A percentile compares a stretch with the other conserved stretches of the same genome.
These are phyloP conservation scores for Kodamaea kaohsiungensis DNA, from an alignment of 805 yeast species.

Conservation along the genomic window DNA sequence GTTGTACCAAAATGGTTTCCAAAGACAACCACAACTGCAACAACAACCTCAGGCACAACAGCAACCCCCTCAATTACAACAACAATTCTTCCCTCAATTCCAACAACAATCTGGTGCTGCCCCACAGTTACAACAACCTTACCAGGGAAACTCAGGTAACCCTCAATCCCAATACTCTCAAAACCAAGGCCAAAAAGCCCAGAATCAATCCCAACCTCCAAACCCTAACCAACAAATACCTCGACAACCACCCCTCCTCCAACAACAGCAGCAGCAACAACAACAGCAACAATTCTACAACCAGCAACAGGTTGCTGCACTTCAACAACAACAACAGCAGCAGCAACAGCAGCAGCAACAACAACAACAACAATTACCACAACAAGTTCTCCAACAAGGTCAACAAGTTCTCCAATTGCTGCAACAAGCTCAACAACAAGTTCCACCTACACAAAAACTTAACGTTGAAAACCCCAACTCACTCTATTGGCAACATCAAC, in stretches of 20 bases:
- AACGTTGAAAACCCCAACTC: slow-evolving; percentile 43
- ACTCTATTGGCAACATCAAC: slow-evolving; percentile 76
- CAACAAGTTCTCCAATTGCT: slow-evolving; percentile 9
- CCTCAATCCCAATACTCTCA: slow-evolving; percentile 14
- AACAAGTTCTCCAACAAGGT: slow-evolving; percentile 12
- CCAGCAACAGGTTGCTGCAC: slow-evolving; percentile 14
- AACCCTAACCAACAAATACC: slow-evolving; percentile 13
- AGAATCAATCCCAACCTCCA: slow-evolving; percentile 10
- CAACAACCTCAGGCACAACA: slow-evolving; percentile 24
- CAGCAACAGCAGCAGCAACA: slow-evolving; percentile 9
- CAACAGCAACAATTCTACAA: slow-evolving; percentile 11
- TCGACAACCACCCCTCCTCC: slow-evolving; percentile 24
- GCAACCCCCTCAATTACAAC: slow-evolving; percentile 24
- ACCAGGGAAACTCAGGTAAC: slow-evolving; percentile 15
- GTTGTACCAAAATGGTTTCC: slow-evolving; percentile 4
- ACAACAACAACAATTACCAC: slow-evolving; percentile 9
- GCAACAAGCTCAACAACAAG: slow-evolving; percentile 16
- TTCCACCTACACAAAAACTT: slow-evolving; percentile 33
- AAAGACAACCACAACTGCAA: slow-evolving; percentile 11
- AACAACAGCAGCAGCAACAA: slow-evolving; percentile 14
- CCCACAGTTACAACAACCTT: slow-evolving; percentile 21
- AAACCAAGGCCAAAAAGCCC: slow-evolving; percentile 18
- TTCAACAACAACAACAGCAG: slow-evolving; percentile 11
- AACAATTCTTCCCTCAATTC: slow-evolving; percentile 24
- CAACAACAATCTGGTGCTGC: slow-evolving; percentile 18